Evolutionary conservation across 2,329 filamentous ascomycete genomes (phyloP), one percentile per base, ranked within the genome.

Genomic region (Clonostachys solani): DNA sequence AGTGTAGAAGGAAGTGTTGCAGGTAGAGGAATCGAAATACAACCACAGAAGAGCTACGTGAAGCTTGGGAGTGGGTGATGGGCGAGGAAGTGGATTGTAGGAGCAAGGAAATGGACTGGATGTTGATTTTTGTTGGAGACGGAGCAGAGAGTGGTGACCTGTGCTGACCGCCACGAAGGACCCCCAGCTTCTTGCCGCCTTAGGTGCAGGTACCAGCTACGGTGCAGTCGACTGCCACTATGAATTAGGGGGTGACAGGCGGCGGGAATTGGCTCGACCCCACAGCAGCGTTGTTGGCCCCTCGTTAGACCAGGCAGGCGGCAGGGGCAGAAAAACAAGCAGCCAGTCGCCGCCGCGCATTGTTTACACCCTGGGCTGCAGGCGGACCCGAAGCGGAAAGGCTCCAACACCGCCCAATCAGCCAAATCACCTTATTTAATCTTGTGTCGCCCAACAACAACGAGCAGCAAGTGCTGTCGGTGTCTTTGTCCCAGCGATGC

Each of bases 91-190:
- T 49, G 51, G 49, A 29, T 57, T 56, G 36, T 18, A 56, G 55
- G 54, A 41, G 52, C 52, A 51, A 53, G 52, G 50, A 47, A 47
- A 49, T 49, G 47, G 56, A 54, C 54, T 47, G 54, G 55, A 55
- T 65, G 60, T 62, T 65, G 63, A 65, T 65, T 66, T 66, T 66
- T 63, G 60, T 61, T 59, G 50, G 51, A 47, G 50, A 43, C 44
- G 48, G 37, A 47, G 50, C 47, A 48, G 54, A 55, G 50, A 50
- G 53, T 50, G 49, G 50, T 50, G 36, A 18, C 36, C 36, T 54
- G 50, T 50, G 49, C 63, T 66, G 63, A 66, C 63, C 63, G 63
- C 63, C 60, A 65, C 54, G 55, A 35, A 41, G 23, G 23, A 29
- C 23, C 23, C 23, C 23, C 23, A 29, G 23, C 23, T 29, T 29